A percentile compares a stretch with the other conserved stretches of the same genome.
phyloP scores from a whole-genome alignment of 345 rosid genomes.

The Syzygium aromaticum region DNA sequence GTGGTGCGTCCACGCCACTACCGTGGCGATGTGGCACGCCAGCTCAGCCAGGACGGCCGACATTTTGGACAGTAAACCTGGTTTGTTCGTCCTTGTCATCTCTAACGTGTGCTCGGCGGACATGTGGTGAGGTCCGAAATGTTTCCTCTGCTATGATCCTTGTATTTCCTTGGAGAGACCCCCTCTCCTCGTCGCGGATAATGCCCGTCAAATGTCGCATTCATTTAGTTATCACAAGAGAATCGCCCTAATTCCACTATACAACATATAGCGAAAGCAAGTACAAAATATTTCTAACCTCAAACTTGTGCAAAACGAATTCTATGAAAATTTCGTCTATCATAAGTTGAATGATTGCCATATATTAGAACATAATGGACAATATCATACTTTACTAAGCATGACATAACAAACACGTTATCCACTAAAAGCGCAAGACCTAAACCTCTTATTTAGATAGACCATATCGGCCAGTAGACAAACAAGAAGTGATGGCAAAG shows the following conservation, averaged over 20 bases:
- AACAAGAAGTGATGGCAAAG: too few relatives aligned
- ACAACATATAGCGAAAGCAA: background rate
- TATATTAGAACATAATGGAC: background rate
- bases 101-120: constrained; percentile 67
- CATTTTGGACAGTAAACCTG: constrained; percentile 81
- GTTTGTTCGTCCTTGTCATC: constrained; percentile 56
- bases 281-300: background rate
- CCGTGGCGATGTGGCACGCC: constrained; percentile 62
- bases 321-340: background rate
- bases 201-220: constrained; percentile 30
- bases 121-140: constrained; percentile 45
- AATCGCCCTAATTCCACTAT: background rate
- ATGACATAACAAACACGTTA: background rate
- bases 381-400: background rate
- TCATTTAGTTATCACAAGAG: too few relatives aligned
- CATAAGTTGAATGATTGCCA: background rate
- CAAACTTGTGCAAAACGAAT: background rate
- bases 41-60: constrained; percentile 53
- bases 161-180: constrained; percentile 8
- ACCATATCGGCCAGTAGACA: too few relatives aligned
- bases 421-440: background rate
- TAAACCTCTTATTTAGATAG: too few relatives aligned
- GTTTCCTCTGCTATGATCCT: background rate
- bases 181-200: constrained; percentile 48
- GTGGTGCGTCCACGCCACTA: constrained; percentile 82